These are phyloP conservation scores for Crithidia fasciculata DNA, from an alignment of 208 protist species.

Conservation along the genomic window DNA sequence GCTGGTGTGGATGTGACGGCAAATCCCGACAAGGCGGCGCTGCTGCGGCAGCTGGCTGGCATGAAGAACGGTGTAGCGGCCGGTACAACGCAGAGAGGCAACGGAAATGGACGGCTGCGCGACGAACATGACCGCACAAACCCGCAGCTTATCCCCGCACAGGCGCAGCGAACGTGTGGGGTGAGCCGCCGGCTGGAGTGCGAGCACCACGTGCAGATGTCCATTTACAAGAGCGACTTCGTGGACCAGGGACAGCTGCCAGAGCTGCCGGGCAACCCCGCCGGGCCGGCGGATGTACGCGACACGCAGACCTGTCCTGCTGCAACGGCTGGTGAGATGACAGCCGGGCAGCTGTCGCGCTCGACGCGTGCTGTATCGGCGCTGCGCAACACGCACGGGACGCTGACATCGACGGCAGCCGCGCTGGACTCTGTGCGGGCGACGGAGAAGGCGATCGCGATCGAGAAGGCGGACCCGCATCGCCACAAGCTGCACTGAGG, in stretches of 20 bases:
- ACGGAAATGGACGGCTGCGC: conserved; percentile 17
- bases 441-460: conserved; percentile 51
- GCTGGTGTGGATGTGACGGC: conserved; percentile 46
- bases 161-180: conserved; percentile 51
- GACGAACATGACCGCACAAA: conserved; percentile 66
- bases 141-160: conserved; percentile 51
- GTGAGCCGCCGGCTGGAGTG: conserved; percentile 70
- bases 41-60: conserved; percentile 65
- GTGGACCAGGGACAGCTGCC: conserved; percentile 70
- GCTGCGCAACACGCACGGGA: conserved; percentile 81
- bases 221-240: conserved; percentile 74
- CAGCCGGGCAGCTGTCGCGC: conserved; percentile 55
- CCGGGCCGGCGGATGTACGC: conserved; percentile 28
- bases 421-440: conserved; percentile 42
- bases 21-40: conserved; percentile 55
- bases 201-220: conserved; percentile 73
- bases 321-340: conserved; percentile 57
- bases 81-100: neutral
- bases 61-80: conserved; percentile 4
- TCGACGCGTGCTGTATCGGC: conserved; percentile 24
- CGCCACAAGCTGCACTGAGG: conserved; percentile 61
- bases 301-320: conserved; percentile 41
- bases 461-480: conserved; percentile 82
- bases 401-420: conserved; percentile 36
- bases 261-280: conserved; percentile 65